Evolutionary conservation across 2,329 filamentous ascomycete species (phyloP).

Genomic region (Monosporascus ibericus): DNA sequence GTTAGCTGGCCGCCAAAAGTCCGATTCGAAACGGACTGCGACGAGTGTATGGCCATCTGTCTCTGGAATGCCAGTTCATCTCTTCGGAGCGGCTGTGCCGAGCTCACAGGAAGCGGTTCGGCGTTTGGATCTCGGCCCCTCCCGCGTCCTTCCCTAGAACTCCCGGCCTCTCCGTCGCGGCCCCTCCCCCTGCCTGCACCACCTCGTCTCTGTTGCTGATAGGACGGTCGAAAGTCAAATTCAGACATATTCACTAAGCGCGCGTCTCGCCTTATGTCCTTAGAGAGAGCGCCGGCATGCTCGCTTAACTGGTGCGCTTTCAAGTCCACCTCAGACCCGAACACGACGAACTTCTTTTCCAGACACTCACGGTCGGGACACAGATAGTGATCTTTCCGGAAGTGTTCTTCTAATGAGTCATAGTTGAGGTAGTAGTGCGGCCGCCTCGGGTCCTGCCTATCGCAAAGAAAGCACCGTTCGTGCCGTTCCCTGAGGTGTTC

Average conservation of each 20-base stretch:
- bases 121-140: conserved; percentile 78
- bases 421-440: conserved; percentile 93
- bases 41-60: conserved; percentile 84
- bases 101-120: conserved; percentile 69
- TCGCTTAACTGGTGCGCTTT: conserved; percentile 86
- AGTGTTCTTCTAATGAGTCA: conserved; percentile 78
- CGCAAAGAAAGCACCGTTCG: conserved; percentile 92
- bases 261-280: conserved; percentile 77
- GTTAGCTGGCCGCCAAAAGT: conserved; percentile 83
- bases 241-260: conserved; percentile 79
- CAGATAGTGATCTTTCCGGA: conserved; percentile 78
- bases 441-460: conserved; percentile 60
- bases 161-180: conserved; percentile 36
- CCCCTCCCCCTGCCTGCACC: conserved; percentile 35
- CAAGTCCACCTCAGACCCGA: conserved; percentile 88
- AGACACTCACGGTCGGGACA: conserved; percentile 82
- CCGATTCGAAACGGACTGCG: conserved; percentile 71
- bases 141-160: conserved; percentile 16
- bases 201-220: conserved; percentile 54
- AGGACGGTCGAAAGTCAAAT: conserved; percentile 74
- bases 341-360: conserved; percentile 97
- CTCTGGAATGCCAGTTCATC: conserved; percentile 90
- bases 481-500: conserved; percentile 90
- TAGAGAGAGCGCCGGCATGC: conserved; percentile 74
- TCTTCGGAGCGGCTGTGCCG: conserved; percentile 72